Evolutionary conservation across 768 basidiomycete species (phyloP).

Genomic region (Termitomyces sp.): DNA sequence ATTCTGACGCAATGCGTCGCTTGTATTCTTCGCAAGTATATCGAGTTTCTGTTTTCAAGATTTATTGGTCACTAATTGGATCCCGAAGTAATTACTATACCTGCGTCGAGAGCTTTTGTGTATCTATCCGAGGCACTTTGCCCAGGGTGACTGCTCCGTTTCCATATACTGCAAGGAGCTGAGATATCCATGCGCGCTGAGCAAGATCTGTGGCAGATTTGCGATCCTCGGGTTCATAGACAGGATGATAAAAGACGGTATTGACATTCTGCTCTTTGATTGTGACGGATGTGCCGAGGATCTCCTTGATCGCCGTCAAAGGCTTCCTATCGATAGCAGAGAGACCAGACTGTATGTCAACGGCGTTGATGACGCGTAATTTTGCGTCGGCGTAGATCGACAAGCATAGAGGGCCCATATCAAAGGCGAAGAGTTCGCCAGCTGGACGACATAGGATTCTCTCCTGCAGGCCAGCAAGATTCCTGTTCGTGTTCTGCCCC

Average conservation of each 20-base stretch:
- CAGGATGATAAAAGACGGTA: constrained; percentile 31
- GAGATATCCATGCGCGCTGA: constrained; percentile 48
- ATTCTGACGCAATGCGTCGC: constrained; percentile 42
- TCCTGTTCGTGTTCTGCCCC: constrained; percentile 12
- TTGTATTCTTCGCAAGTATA: constrained; percentile 42
- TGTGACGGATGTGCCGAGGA: constrained; percentile 34
- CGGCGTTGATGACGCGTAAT: constrained; percentile 42
- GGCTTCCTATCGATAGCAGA: constrained; percentile 36
- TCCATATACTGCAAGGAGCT: constrained; percentile 38
- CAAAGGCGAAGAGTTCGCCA: constrained; percentile 50
- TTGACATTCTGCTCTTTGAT: constrained; percentile 35
- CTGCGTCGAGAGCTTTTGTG: constrained; percentile 27
- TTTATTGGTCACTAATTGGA: background rate
- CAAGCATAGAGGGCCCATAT: constrained; percentile 47
- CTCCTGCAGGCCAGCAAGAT: constrained; percentile 23
- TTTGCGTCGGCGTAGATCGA: constrained; percentile 40
- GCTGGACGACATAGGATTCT: constrained; percentile 40
- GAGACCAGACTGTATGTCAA: constrained; percentile 57
- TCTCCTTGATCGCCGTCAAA: constrained; percentile 34
- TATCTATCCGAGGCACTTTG: constrained; percentile 42
- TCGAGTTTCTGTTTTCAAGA: constrained; percentile 26
- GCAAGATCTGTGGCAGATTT: constrained; percentile 33
- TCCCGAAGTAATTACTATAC: constrained; percentile 24
- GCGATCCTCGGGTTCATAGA: constrained; percentile 29
- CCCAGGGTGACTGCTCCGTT: constrained; percentile 41